Base-by-base conservation (phyloP, 768 basidiomycete genomes). In the Lepiota venenata region DNA sequence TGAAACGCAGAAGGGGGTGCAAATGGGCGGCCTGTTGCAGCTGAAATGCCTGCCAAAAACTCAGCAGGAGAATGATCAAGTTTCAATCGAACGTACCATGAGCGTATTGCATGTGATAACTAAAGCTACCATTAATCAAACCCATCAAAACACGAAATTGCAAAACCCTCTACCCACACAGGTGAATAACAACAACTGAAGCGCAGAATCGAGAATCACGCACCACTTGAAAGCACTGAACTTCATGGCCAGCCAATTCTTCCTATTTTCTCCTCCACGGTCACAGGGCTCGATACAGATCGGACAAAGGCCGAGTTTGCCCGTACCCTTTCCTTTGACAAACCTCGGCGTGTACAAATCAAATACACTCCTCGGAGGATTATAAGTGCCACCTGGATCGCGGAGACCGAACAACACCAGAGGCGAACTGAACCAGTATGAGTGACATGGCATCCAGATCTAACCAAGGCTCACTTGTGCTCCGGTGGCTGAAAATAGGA, bases 191-290 rank as follows among this genome's bases (percentile, higher is more conserved):
- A 14, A 3, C 27, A 14, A 3, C 27, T 2, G 11, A 6, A 46
- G 7, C 18, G 21, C 36, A 2, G 14, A 29, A 21, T 32, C 9
- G 22, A 39, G 16, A 25, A 41, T 9, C 20, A 75, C 79, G 14
- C 55, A 85, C 87, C 73, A 90, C 88, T 91, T 91, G 73, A 83
- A 91, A 16, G 89, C 89, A 12, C 85, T 87, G 62, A 87, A 84
- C 60, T 91, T 91, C 81, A 83, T 90, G 2, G 83, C 80, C 32
- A 90, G 67, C 90, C 91, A 92, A 22, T 85, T 56, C 37, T 76
- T 74, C 60, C 79, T 81, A 2, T 79, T 80, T 52, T 78, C 79
- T 0, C 89, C 90, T 1, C 87, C 87, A 8, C 89, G 78, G 18
- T 69, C 70, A 3, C 62, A 64, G 36, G 73, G 66, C 66, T 91